Evolutionary conservation across 2,329 filamentous ascomycete genomes (phyloP), one percentile per base, ranked within the genome.

Genomic region (Aspergillus sergii): DNA sequence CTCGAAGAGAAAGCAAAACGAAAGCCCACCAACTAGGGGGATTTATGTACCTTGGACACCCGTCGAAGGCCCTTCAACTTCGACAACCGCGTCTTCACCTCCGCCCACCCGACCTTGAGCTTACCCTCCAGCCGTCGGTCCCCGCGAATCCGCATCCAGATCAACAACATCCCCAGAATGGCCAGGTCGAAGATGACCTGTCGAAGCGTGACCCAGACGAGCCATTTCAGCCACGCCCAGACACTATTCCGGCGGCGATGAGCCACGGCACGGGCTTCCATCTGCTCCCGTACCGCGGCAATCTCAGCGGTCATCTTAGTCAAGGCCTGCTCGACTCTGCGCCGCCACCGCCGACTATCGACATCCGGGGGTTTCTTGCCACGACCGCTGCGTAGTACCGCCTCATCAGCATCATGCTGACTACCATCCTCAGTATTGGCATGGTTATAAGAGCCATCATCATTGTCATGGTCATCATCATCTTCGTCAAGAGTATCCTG

Each of bases 231-330:
- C 92, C 92, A 96, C 1, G 88, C 85, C 56, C 87, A 84, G 28
- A 91, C 77, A 59, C 86, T 89, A 65, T 86, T 86, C 65, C 87
- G 86, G 68, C 85, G 89, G 68, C 86, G 85, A 65, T 87, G 86
- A 80, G 91, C 91, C 68, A 94, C 87, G 14, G 91, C 85, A 0
- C 92, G 89, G 0, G 88, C 86, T 59, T 93, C 90, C 69, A 98
- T 90, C 75, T 98, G 94, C 78, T 99, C 95, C 41, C 95, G 87
- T 65, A 98, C 80, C 0, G 95, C 95, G 1, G 95, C 94, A 36
- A 99, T 88, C 79, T 99, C 95, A 19, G 93, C 91, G 6, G 94
- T 96, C 80, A 98, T 89, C 70, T 93, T 92, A 61, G 94, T 92
- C 61, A 98, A 84, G 26, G 93, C 92, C 50, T 89, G 86, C 80